Percentiles rank a stretch among this genome's conserved stretches.
Evolutionary conservation across 2,329 filamentous ascomycete genomes (phyloP).

Genomic region (Trichophyton mentagrophytes): DNA sequence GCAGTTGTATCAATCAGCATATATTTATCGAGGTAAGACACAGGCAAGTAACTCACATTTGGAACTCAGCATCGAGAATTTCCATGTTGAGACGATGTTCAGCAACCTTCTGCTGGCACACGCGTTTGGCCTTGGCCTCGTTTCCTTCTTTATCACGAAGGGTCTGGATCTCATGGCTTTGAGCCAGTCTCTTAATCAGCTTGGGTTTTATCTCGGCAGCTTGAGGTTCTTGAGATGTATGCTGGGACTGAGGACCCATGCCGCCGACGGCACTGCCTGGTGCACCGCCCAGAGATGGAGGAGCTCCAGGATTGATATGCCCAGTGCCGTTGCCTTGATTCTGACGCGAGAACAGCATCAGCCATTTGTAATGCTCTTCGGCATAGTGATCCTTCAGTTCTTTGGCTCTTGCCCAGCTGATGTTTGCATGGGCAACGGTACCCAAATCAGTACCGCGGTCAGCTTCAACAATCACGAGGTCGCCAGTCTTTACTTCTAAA

Average conservation of each 20-base stretch:
- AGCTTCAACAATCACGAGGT: constrained; percentile 93
- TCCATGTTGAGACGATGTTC: constrained; percentile 96
- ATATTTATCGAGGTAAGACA: not conserved
- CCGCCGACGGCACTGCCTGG: constrained; percentile 61
- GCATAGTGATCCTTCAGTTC: constrained; percentile 82
- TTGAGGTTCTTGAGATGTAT: constrained; percentile 58
- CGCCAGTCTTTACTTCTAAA: constrained; percentile 75
- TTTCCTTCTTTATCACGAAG: constrained; percentile 93
- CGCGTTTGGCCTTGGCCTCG: constrained; percentile 91
- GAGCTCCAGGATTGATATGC: constrained; percentile 36
- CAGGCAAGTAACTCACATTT: constrained; percentile 58
- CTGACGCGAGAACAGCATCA: constrained; percentile 95
- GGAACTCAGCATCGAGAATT: constrained; percentile 95
- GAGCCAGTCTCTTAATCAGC: constrained; percentile 88
- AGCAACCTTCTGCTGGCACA: constrained; percentile 91
- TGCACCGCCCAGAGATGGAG: constrained; percentile 50
- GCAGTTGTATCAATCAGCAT: constrained; percentile 8
- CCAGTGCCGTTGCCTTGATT: constrained; percentile 37
- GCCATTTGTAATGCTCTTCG: constrained; percentile 93
- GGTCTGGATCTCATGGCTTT: constrained; percentile 76
- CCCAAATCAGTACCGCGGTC: constrained; percentile 93
- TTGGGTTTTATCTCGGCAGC: constrained; percentile 79
- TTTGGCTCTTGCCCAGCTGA: constrained; percentile 77
- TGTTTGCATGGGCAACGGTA: constrained; percentile 76
- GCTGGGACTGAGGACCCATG: constrained; percentile 62